Evolutionary conservation across 2,329 filamentous ascomycete genomes (phyloP).

Genomic region (Colletotrichum liaoningense): DNA sequence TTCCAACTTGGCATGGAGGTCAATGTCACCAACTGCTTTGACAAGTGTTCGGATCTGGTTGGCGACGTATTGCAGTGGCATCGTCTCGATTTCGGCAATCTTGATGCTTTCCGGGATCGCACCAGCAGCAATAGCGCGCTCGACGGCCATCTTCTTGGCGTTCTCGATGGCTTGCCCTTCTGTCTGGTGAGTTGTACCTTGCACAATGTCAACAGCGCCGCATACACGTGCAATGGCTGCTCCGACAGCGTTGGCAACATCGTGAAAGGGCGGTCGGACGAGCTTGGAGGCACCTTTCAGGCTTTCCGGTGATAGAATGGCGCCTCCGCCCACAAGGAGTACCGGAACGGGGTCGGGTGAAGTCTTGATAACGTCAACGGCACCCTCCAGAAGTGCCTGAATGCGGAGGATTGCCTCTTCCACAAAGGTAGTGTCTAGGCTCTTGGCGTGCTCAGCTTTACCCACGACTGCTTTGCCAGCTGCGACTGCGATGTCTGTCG

Average conservation of each 20-base stretch:
- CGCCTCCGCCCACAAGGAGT: constrained; percentile 72
- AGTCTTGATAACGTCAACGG: constrained; percentile 42
- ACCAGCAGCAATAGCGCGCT: constrained; percentile 36
- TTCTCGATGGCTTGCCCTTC: constrained; percentile 38
- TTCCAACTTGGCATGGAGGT: constrained; percentile 51
- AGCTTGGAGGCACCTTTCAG: constrained; percentile 67
- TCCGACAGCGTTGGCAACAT: constrained; percentile 74
- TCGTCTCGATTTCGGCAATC: constrained; percentile 56
- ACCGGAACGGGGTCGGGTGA: constrained; percentile 41
- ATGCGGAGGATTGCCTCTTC: constrained; percentile 37
- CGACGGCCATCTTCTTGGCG: constrained; percentile 37
- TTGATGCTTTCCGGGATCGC: constrained; percentile 43
- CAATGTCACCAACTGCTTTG: constrained; percentile 53
- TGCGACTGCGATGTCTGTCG: constrained; percentile 58
- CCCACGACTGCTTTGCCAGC: constrained; percentile 63
- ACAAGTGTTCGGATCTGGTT: constrained; percentile 49
- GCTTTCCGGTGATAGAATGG: constrained; percentile 66
- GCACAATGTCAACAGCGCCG: constrained; percentile 56
- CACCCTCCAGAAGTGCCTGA: constrained; percentile 37
- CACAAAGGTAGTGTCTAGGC: constrained; percentile 42
- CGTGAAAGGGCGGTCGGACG: constrained; percentile 66
- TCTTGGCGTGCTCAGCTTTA: constrained; percentile 40
- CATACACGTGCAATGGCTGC: constrained; percentile 72
- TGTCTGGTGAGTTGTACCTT: constrained; percentile 37
- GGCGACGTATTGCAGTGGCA: constrained; percentile 48